phyloP scores from a whole-genome alignment of 2,329 filamentous ascomycete genomes.

The Fusarium tupiense region DNA sequence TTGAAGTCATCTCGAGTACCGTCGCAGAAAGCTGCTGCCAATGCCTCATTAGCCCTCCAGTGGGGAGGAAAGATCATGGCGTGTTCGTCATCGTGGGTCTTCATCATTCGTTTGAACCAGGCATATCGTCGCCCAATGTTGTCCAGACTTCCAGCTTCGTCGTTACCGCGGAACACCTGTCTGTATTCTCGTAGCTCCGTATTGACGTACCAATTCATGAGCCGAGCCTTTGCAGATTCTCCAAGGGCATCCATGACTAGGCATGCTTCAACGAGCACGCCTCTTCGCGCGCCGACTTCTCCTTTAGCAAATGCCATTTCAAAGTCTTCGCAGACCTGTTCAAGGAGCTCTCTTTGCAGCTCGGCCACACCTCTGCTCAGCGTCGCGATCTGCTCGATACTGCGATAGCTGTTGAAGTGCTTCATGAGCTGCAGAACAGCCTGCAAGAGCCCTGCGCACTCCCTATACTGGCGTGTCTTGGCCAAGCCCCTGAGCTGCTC shows the following conservation, averaged over 20 bases:
- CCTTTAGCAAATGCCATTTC: conserved; percentile 93
- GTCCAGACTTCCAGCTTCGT: conserved; percentile 94
- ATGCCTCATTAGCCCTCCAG: conserved; percentile 90
- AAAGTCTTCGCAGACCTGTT: conserved; percentile 99
- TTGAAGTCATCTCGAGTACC: conserved; percentile 96
- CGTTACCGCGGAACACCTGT: conserved; percentile 93
- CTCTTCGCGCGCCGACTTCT: conserved; percentile 76
- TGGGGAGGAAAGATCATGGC: conserved; percentile 83
- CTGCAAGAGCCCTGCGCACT: conserved; percentile 92
- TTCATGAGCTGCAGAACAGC: conserved; percentile 97
- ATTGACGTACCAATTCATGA: conserved; percentile 98
- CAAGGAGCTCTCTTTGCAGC: conserved; percentile 88
- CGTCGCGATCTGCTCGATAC: conserved; percentile 96
- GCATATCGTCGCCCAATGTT: conserved; percentile 95
- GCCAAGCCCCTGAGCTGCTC: conserved; percentile 89
- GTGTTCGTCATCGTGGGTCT: conserved; percentile 95
- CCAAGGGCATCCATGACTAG: conserved; percentile 94
- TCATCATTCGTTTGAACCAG: conserved; percentile 96
- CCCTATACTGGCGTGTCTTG: conserved; percentile 88
- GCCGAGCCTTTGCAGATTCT: conserved; percentile 80
- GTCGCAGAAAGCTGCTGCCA: conserved; percentile 94
- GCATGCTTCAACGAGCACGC: conserved; percentile 85
- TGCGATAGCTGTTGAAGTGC: conserved; percentile 97
- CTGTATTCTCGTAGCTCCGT: conserved; percentile 95
- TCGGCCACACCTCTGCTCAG: conserved; percentile 93